Conservation (phyloP, 129 eudicot species). For the Logfia minima region DNA sequence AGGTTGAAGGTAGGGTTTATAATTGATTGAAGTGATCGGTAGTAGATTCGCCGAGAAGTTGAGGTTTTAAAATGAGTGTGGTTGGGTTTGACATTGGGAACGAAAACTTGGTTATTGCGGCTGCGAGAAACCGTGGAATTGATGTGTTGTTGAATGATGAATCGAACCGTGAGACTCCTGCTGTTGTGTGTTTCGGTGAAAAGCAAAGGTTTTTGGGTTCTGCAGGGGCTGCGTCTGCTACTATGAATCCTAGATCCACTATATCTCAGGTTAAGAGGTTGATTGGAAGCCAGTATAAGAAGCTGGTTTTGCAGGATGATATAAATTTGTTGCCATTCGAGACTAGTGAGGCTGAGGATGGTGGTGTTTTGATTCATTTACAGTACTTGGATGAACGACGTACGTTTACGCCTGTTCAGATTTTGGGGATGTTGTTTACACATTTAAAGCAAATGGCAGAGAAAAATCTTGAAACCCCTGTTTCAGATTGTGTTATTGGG, state of each 20-base stretch:
- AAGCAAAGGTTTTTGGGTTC: constrained; percentile 91
- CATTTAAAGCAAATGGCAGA: constrained; percentile 83
- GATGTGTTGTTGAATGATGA: constrained; percentile 92
- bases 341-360: constrained; percentile 68
- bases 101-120: constrained; percentile 81
- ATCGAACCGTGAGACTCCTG: constrained; percentile 85
- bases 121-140: constrained; percentile 71
- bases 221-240: constrained; percentile 92
- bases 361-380: constrained; percentile 78
- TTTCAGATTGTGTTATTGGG: constrained; percentile 80
- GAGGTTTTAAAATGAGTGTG: constrained; percentile 67
- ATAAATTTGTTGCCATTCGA: constrained; percentile 65
- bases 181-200: constrained; percentile 89
- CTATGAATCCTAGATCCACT: constrained; percentile 90
- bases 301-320: constrained; percentile 65
- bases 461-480: constrained; percentile 56
- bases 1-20: background rate
- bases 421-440: constrained; percentile 81
- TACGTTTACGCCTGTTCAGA: constrained; percentile 76
- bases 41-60: background rate
- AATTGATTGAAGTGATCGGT: background rate
- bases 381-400: constrained; percentile 51
- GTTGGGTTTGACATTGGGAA: constrained; percentile 95
- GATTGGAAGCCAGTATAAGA: constrained; percentile 56
- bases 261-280: constrained; percentile 85